Conservation (phyloP, 306 rosid genomes). For the Corylus avellana region DNA sequence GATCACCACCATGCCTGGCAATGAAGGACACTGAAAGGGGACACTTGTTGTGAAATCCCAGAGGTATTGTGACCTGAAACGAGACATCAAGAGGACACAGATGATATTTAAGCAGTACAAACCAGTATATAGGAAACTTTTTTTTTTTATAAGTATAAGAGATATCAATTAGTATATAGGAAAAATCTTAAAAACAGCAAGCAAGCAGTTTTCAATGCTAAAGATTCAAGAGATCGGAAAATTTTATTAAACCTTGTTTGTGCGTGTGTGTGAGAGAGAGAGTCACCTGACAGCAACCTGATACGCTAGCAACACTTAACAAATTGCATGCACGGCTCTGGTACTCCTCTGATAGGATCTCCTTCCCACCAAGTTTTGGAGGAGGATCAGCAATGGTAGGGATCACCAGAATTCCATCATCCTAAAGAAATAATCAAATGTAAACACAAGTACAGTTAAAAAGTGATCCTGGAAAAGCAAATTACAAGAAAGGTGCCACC, state of each 20-base stretch:
- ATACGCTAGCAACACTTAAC: slow-evolving; percentile 86
- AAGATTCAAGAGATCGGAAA: neutral
- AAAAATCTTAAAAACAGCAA: neutral
- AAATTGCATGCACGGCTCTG: slow-evolving; percentile 65
- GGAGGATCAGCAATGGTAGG: slow-evolving; percentile 92
- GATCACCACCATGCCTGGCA: slow-evolving; percentile 95
- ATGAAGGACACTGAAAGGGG: slow-evolving; percentile 87
- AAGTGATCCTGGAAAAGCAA: neutral
- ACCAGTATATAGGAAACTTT: neutral
- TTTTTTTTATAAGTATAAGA: too few species aligned
- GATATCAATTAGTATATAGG: neutral
- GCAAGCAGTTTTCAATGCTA: neutral
- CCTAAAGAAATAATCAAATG: slow-evolving; percentile 45
- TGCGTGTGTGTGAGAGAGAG: slow-evolving; percentile 1
- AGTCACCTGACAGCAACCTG: slow-evolving; percentile 95
- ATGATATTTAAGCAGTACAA: slow-evolving; percentile 10
- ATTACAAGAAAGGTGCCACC: neutral
- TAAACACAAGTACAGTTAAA: neutral
- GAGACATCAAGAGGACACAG: slow-evolving; percentile 19
- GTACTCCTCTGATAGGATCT: slow-evolving; percentile 66
- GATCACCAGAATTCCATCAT: slow-evolving; percentile 90
- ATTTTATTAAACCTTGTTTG: neutral
- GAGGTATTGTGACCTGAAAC: slow-evolving; percentile 82
- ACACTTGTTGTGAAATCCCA: slow-evolving; percentile 72
- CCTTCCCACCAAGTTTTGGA: slow-evolving; percentile 88